These are phyloP conservation scores for Auricularia cornea DNA, from an alignment of 768 basidiomycete species.

Conservation along the genomic window DNA sequence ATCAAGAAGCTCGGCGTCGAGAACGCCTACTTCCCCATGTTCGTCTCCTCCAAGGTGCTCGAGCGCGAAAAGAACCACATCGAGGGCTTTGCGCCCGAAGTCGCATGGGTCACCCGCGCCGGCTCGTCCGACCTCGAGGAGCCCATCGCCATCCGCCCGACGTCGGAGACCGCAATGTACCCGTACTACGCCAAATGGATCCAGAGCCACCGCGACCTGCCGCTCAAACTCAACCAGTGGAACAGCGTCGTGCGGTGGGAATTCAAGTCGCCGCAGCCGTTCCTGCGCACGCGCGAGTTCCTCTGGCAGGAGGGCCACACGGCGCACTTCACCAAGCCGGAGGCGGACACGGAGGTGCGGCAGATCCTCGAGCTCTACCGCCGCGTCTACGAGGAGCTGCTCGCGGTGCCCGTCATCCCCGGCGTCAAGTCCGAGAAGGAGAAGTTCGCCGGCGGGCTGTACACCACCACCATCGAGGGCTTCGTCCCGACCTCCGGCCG, in stretches of 20 bases:
- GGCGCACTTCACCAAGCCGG: conserved; percentile 77
- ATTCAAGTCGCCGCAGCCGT: conserved; percentile 99
- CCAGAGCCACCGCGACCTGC: conserved; percentile 92
- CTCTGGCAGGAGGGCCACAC: conserved; percentile 99
- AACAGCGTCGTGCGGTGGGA: conserved; percentile 99
- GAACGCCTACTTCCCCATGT: conserved; percentile 99
- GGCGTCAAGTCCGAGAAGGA: conserved; percentile 99
- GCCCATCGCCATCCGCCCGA: conserved; percentile 95
- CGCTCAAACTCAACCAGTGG: conserved; percentile 97
- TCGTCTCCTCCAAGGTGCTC: conserved; percentile 83
- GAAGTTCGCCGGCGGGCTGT: conserved; percentile 96
- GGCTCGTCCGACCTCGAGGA: conserved; percentile 92
- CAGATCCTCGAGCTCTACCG: conserved; percentile 95
- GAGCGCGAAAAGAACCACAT: conserved; percentile 98
- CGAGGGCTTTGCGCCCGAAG: conserved; percentile 98
- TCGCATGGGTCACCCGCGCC: conserved; percentile 98
- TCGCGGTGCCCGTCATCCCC: conserved; percentile 94
- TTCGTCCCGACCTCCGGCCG: conserved; percentile 96
- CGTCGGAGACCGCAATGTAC: conserved; percentile 99
- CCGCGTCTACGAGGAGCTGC: conserved; percentile 90
- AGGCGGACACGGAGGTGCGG: conserved; percentile 86
- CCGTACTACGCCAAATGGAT: conserved; percentile 99
- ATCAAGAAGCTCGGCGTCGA: conserved; percentile 95
- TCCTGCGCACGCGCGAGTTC: conserved; percentile 98
- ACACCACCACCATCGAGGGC: conserved; percentile 97